Conservation (phyloP, 1,139 yeast species). For the Candida gigantensis region DNA sequence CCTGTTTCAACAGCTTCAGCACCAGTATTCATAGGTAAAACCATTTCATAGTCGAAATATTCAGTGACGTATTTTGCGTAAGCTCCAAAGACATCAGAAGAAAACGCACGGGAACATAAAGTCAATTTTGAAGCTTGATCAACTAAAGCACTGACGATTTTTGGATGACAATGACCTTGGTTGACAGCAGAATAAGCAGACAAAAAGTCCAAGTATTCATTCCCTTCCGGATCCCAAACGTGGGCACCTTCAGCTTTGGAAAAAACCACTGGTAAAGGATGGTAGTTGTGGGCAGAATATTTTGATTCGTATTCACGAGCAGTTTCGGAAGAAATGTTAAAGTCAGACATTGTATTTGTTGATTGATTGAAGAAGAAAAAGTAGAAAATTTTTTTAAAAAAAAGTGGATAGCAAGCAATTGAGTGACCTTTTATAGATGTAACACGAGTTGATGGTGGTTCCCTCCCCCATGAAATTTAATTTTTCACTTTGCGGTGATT, state of each 20-base stretch:
- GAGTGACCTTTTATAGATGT: neutral
- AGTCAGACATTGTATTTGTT: conserved; percentile 19
- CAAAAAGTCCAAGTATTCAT: conserved; percentile 80
- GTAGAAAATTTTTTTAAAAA: no score
- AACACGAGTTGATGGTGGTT: neutral
- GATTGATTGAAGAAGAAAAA: neutral
- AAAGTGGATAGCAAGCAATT: no score
- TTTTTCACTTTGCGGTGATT: neutral
- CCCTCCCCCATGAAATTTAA: no score
- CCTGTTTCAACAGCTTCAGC: conserved; percentile 99
- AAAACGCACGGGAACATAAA: conserved; percentile 88
- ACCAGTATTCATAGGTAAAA: conserved; percentile 97
- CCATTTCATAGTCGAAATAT: conserved; percentile 87
- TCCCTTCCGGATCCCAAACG: conserved; percentile 98
- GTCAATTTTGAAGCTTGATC: conserved; percentile 88
- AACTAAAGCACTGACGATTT: conserved; percentile 77
- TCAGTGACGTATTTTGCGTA: conserved; percentile 90
- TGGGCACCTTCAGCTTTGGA: conserved; percentile 85
- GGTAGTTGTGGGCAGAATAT: conserved; percentile 95
- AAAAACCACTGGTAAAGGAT: conserved; percentile 94
- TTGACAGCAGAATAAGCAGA: conserved; percentile 97
- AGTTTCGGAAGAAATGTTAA: conserved; percentile 59
- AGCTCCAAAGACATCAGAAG: conserved; percentile 83
- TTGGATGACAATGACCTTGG: conserved; percentile 98
- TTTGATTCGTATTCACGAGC: conserved; percentile 71